Evolutionary conservation across 441 rosid genomes (phyloP).

Genomic region (Populus trichocarpa): DNA sequence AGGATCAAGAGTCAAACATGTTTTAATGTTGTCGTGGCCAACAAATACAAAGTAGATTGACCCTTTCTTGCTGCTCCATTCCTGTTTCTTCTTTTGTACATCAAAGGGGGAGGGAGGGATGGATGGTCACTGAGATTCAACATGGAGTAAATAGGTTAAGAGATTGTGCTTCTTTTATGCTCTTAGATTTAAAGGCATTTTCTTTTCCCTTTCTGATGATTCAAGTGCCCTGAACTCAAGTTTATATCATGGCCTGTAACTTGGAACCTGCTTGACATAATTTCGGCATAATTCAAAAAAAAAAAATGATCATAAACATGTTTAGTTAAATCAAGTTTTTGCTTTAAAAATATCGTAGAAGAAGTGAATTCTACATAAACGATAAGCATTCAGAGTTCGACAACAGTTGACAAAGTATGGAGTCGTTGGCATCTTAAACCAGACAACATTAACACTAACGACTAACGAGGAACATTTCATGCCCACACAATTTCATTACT

Average conservation of each 20-base stretch:
- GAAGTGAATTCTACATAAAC: neutral
- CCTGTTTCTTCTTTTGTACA: neutral
- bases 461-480: slow-evolving; percentile 1
- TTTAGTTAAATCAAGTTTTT: too few relatives aligned
- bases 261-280: neutral
- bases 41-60: neutral
- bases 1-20: slow-evolving; percentile 3
- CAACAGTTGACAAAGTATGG: neutral
- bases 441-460: neutral
- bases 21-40: neutral
- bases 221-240: too few relatives aligned
- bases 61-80: neutral
- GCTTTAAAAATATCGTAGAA: too few relatives aligned
- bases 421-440: neutral
- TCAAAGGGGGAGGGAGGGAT: too few relatives aligned
- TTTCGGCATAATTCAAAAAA: too few relatives aligned
- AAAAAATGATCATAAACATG: too few relatives aligned
- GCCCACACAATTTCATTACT: slow-evolving; percentile 3
- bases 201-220: too few relatives aligned
- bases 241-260: too few relatives aligned
- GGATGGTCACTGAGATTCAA: too few relatives aligned
- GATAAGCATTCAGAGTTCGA: neutral
- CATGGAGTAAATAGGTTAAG: too few relatives aligned
- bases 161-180: too few relatives aligned
- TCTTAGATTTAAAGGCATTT: too few relatives aligned